Evolutionary conservation across 2,329 filamentous ascomycete species (phyloP).

Genomic region (Biscogniauxia sp.): DNA sequence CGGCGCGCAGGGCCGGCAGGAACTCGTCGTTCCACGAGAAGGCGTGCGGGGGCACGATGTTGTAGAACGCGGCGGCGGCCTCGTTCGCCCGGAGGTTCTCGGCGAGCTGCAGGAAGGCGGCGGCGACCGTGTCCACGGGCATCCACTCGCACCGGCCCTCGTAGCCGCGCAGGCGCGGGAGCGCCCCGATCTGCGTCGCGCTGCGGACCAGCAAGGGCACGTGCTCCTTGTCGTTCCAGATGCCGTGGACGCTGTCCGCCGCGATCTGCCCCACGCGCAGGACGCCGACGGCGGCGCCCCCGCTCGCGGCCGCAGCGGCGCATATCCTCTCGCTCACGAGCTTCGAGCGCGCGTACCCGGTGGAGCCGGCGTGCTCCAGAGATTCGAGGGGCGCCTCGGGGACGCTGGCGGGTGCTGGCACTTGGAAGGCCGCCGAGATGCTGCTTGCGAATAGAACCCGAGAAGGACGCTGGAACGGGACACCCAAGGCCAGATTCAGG

Average conservation of each 20-base stretch:
- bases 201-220: conserved; percentile 27
- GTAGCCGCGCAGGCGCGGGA: conserved; percentile 23
- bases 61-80: conserved; percentile 20
- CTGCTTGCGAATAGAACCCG: conserved; percentile 39
- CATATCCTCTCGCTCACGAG: conserved; percentile 37
- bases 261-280: conserved; percentile 37
- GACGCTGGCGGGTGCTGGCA: conserved; percentile 27
- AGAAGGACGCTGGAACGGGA: conserved; percentile 27
- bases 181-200: conserved; percentile 17
- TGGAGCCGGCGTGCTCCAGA: conserved; percentile 26
- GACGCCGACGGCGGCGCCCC: conserved; percentile 26
- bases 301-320: conserved; percentile 26
- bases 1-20: conserved; percentile 27
- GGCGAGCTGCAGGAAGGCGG: conserved; percentile 22
- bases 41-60: conserved; percentile 24
- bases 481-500: conserved; percentile 34
- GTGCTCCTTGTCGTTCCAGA: conserved; percentile 30
- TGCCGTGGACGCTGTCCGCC: conserved; percentile 31
- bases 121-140: conserved; percentile 32
- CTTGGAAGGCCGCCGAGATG: conserved; percentile 35
- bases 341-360: conserved; percentile 38
- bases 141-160: conserved; percentile 31
- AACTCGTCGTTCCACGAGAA: conserved; percentile 37
- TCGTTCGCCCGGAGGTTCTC: conserved; percentile 6
- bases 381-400: conserved; percentile 29